Base-by-base conservation (phyloP, 148 eudicot genomes). In the Chenopodium formosanum region DNA sequence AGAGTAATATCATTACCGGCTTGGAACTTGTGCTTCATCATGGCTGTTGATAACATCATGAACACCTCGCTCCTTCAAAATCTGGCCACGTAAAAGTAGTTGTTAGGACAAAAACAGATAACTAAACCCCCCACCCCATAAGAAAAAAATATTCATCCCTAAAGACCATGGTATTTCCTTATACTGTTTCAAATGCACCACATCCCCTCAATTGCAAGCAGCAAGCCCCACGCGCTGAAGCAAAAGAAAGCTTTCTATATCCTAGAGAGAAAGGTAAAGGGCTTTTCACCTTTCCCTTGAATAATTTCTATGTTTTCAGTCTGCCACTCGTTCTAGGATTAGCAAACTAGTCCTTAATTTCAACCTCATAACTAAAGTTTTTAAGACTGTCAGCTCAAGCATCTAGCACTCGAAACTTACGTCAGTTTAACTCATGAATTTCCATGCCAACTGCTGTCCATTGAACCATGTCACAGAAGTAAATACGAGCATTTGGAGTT, bases 11-110 rank as follows among this genome's bases (percentile, higher is more conserved):
- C 52, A 60, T 58, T 86, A 92, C 98, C 94, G 89, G 81, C 75
- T 78, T 74, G 90, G 85, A 83, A 79, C 73, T 62, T 85, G 97
- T 58, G 56, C 80, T 72, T 82, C 69, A 34, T 90, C 92, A 78
- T 83, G 79, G 79, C 23, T 84, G 79, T 53, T 88, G 22, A 78
- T 74, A 81, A 82, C 89, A 84, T 89, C 94, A 78, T 91, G 91
- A 56, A 86, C 80, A 70, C 94, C 93, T 19, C 94, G 89, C 64
- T 83, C 94, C 86, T 94, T 91, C 72, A 94, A 86, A 52, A 94
- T 92, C 98, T 94, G 83, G 50, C 7, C 75, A 40, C 76, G 68
- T 66, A 13, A 56, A 46, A 53, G 68, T n/a, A 67, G 34, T 48
- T 4, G 25, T 76, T 73, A 70, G 20, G 25, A 78, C 58, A 53